Conservation (phyloP, 371 early-diverging fungal species). For the Apophysomyces sp. region DNA sequence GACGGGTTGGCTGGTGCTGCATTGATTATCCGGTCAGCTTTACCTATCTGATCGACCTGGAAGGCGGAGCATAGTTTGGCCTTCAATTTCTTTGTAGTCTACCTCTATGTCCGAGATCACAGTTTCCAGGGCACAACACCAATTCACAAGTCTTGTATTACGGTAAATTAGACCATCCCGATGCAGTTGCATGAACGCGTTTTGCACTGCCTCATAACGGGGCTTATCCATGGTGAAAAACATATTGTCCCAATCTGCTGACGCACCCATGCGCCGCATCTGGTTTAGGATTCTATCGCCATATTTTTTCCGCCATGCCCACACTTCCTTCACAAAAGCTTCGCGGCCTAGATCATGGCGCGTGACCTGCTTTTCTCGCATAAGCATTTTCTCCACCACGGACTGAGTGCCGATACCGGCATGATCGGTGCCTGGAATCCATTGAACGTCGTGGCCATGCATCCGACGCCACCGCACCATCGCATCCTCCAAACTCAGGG, state of each 20-base stretch:
- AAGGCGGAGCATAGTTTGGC: slow-evolving; percentile 58
- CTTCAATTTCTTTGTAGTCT: slow-evolving; percentile 67
- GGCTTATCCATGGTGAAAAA: slow-evolving; percentile 91
- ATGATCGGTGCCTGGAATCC: slow-evolving; percentile 97
- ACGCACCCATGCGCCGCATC: slow-evolving; percentile 77
- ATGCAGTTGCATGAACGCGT: slow-evolving; percentile 87
- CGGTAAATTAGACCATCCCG: slow-evolving; percentile 92
- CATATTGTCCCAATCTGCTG: slow-evolving; percentile 82
- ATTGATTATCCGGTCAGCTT: no score
- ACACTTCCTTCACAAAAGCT: slow-evolving; percentile 83
- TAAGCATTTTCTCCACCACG: slow-evolving; percentile 90
- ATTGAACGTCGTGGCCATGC: slow-evolving; percentile 80
- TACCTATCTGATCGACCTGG: slow-evolving; percentile 77
- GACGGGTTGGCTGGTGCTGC: no score
- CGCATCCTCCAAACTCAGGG: slow-evolving; percentile 86
- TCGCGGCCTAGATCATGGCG: slow-evolving; percentile 76
- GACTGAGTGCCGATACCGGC: slow-evolving; percentile 98
- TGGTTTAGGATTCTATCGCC: slow-evolving; percentile 63
- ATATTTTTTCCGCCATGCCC: slow-evolving; percentile 82
- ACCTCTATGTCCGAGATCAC: slow-evolving; percentile 96
- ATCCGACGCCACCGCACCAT: slow-evolving; percentile 89
- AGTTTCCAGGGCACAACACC: slow-evolving; percentile 93
- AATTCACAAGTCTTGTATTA: slow-evolving; percentile 90
- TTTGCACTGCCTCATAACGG: slow-evolving; percentile 76
- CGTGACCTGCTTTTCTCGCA: slow-evolving; percentile 55